Conservation (phyloP, 2,329 filamentous ascomycete species). For the Cucurbitaria berberidis region DNA sequence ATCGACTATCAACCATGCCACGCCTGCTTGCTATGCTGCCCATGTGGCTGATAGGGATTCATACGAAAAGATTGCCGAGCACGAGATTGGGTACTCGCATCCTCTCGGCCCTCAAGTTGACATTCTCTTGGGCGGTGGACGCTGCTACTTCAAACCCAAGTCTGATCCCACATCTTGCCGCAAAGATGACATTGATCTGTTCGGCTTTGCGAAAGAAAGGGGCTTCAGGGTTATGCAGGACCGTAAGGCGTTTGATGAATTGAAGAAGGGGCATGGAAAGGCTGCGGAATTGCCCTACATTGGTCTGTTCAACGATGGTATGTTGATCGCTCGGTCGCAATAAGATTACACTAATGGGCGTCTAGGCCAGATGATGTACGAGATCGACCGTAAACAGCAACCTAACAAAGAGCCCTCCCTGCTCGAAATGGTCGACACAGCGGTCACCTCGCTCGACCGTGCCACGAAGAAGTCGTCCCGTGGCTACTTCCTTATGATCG, state of each 20-base stretch:
- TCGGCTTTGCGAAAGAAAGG: constrained; percentile 42
- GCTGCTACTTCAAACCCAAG: constrained; percentile 52
- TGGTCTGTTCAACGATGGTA: constrained; percentile 49
- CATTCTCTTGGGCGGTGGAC: constrained; percentile 51
- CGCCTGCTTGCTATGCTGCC: constrained; percentile 39
- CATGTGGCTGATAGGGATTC: constrained; percentile 45
- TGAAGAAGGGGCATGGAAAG: constrained; percentile 32
- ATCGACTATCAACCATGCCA: constrained; percentile 45
- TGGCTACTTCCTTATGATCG: constrained; percentile 51
- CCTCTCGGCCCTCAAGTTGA: constrained; percentile 50
- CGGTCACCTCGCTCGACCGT: constrained; percentile 46
- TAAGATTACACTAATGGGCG: not conserved
- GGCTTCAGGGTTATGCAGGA: constrained; percentile 49
- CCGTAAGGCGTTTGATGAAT: constrained; percentile 44
- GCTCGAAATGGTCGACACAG: constrained; percentile 50
- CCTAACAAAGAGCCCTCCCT: constrained; percentile 49
- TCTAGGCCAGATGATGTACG: constrained; percentile 42
- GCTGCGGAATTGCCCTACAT: constrained; percentile 45
- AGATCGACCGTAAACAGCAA: constrained; percentile 48
- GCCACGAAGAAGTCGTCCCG: constrained; percentile 41
- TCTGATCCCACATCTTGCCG: constrained; percentile 48
- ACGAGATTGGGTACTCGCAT: constrained; percentile 50
- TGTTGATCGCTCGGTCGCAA: not conserved
- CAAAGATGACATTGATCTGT: constrained; percentile 47
- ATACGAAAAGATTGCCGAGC: constrained; percentile 48